Evolutionary conservation across 192 early-diverging fungal genomes (phyloP).

Genomic region (Podila horticola): DNA sequence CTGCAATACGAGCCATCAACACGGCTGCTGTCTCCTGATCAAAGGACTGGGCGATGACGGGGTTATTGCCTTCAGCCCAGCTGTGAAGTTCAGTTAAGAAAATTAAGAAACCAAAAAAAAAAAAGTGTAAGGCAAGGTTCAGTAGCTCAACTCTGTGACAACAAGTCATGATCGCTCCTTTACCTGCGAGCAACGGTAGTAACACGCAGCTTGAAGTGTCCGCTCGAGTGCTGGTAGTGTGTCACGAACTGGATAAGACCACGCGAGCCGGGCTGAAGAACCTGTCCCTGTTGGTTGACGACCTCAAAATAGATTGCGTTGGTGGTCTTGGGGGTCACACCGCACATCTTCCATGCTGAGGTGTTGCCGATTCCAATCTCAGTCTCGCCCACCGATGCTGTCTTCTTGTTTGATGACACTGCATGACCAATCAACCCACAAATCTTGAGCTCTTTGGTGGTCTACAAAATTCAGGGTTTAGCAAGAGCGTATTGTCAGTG

Average conservation of each 20-base stretch:
- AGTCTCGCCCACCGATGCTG: conserved; percentile 92
- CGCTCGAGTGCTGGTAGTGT: conserved; percentile 94
- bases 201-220: conserved; percentile 90
- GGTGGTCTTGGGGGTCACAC: conserved; percentile 86
- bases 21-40: conserved; percentile 99
- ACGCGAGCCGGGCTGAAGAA: conserved; percentile 81
- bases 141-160: no score
- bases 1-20: conserved; percentile 96
- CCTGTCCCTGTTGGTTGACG: conserved; percentile 85
- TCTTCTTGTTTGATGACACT: conserved; percentile 90
- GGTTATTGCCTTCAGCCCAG: conserved; percentile 81
- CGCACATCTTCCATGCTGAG: conserved; percentile 95
- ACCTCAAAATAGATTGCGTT: conserved; percentile 97
- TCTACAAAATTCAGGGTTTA: conserved; percentile 58
- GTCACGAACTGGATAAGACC: conserved; percentile 97
- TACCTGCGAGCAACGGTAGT: conserved; percentile 93
- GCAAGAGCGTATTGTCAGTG: neutral
- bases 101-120: neutral
- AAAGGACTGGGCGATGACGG: conserved; percentile 90
- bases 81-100: conserved; percentile 1
- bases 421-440: conserved; percentile 98
- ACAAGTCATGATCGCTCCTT: conserved; percentile 17
- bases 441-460: conserved; percentile 93
- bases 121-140: neutral
- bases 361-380: conserved; percentile 98